Evolutionary conservation across 2,329 filamentous ascomycete species (phyloP), one percentile per base, ranked within the genome.

Genomic region (Penicillium hordei): DNA sequence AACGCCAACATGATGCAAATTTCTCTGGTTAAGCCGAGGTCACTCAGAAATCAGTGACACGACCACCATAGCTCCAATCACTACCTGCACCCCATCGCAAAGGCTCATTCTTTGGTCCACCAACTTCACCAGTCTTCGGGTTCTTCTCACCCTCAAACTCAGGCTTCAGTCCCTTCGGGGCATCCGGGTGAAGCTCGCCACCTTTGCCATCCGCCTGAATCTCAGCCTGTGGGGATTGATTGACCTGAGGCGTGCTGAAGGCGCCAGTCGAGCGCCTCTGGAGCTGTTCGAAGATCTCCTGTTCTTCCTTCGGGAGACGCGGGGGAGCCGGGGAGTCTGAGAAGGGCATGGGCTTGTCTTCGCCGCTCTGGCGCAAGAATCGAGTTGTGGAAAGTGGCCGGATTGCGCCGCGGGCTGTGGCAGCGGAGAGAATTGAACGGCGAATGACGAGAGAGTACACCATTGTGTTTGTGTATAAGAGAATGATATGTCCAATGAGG

Each of bases 31-130:
- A 57, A 48, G 17, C 23, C 42, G 40, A 19, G 15, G 33, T 27
- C 15, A 52, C 43, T 79, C 69, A 86, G 60, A 99, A 99, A 76
- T 99, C 94, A 25, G 93, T 97, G 54, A 95, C 93, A 62, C 93
- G 82, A 46, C 94, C 94, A 75, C 97, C 97, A 75, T 90, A 99
- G 74, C 91, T 97, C 89, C 93, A 99, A 72, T 90, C 87, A 1
- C 90, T 88, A 0, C 69, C 72, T 19, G 82, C 80, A 0, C 92
- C 92, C 93, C 93, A 97, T 67, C 93, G 80, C 72, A 97, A 71
- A 51, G 94, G 94, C 77, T 99, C 93, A 71, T 96, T 97, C 86
- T 97, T 99, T 6, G 94, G 94, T 1, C 94, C 94, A 6, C 94
- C 94, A 12, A 97, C 86, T 81, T 99, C 94, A 25, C 94, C 94